phyloP scores from a whole-genome alignment of 768 basidiomycete species.

The Hericium coralloides region DNA sequence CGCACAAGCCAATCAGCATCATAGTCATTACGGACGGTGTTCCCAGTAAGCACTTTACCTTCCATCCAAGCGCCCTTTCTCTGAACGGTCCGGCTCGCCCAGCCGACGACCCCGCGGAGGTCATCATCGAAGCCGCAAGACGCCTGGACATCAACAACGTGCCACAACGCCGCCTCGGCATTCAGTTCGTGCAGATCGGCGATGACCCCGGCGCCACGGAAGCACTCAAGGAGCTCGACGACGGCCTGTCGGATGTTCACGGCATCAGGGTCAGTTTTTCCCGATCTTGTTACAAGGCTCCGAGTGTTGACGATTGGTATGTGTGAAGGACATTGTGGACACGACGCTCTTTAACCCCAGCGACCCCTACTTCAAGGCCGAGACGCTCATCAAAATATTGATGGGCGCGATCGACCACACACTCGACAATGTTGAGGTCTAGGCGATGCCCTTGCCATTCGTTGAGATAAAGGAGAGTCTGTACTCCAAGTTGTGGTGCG shows the following conservation, averaged over 20 bases:
- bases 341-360: conserved; percentile 3
- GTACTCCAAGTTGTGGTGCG: too few relatives aligned
- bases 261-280: too few relatives aligned
- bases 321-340: conserved; percentile 11
- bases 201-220: conserved; percentile 18
- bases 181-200: conserved; percentile 32
- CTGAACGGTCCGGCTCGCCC: not conserved
- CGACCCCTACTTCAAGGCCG: conserved; percentile 8
- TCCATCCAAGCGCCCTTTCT: not conserved
- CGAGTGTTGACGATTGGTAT: too few relatives aligned
- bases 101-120: conserved; percentile 8
- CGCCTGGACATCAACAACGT: conserved; percentile 21
- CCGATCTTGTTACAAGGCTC: not conserved
- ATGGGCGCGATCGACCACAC: conserved; percentile 5
- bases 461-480: too few relatives aligned
- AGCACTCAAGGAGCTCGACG: conserved; percentile 14
- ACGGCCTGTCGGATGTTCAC: conserved; percentile 18
- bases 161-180: conserved; percentile 22
- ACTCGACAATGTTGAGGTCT: not conserved
- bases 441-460: too few relatives aligned
- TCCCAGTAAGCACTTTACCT: conserved; percentile 22
- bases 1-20: conserved; percentile 21
- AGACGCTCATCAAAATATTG: conserved; percentile 8
- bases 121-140: conserved; percentile 7
- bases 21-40: conserved; percentile 29